phyloP scores from a whole-genome alignment of 768 basidiomycete genomes.

The Bullera alba region DNA sequence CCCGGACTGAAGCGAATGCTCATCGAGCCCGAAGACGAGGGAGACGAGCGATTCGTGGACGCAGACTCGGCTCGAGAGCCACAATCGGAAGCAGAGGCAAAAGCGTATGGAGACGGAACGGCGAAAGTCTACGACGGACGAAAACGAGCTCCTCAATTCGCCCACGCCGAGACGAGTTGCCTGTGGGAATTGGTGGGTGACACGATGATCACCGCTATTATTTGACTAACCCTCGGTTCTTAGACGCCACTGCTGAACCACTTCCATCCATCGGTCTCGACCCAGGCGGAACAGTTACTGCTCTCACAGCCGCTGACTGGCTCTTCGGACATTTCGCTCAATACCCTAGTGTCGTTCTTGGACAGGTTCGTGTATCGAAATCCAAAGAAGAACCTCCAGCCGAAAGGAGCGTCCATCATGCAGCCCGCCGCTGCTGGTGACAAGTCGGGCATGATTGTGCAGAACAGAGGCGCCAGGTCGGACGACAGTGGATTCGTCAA shows the following conservation, averaged over 20 bases:
- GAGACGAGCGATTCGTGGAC: conserved; percentile 44
- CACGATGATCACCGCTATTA: background rate
- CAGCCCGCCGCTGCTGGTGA: conserved; percentile 77
- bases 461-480: conserved; percentile 61
- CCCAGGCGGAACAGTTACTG: conserved; percentile 79
- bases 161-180: conserved; percentile 68
- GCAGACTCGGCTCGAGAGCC: conserved; percentile 11
- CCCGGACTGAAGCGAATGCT: conserved; percentile 52
- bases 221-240: background rate
- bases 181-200: conserved; percentile 80
- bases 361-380: conserved; percentile 97
- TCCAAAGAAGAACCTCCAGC: conserved; percentile 63
- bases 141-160: conserved; percentile 83
- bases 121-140: conserved; percentile 62
- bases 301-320: conserved; percentile 66
- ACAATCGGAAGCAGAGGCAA: conserved; percentile 3
- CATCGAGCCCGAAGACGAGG: conserved; percentile 47
- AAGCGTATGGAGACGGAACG: conserved; percentile 4
- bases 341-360: conserved; percentile 89
- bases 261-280: conserved; percentile 81
- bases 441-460: conserved; percentile 51
- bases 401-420: conserved; percentile 85
- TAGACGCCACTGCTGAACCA: conserved; percentile 75
- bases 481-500: conserved; percentile 56
- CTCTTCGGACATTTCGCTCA: conserved; percentile 78